These are phyloP conservation scores for Rhynchosporium secalis DNA, from an alignment of 2,329 filamentous ascomycete species.

Conservation along the genomic window DNA sequence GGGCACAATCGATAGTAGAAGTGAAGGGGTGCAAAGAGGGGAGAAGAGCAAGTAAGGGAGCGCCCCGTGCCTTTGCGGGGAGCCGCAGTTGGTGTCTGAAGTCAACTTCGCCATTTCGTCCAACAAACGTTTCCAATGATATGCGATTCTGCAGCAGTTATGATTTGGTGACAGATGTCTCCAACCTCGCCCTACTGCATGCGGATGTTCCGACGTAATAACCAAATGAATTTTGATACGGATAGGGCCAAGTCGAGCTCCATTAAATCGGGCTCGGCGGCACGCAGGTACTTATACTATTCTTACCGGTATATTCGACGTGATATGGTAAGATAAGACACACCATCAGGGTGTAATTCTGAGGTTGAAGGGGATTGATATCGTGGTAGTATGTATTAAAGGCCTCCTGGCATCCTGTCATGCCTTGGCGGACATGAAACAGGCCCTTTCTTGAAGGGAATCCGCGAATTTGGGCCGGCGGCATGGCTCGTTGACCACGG, in stretches of 20 bases:
- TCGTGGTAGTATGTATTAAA: background rate
- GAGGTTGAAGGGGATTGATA: background rate
- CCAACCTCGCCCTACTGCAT: background rate
- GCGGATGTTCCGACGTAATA: background rate
- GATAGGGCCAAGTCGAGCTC: background rate
- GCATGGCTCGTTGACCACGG: background rate
- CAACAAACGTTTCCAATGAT: too few relatives aligned
- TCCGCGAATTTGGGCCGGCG: background rate
- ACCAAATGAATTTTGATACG: too few relatives aligned
- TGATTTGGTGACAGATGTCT: too few relatives aligned
- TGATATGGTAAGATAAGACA: background rate
- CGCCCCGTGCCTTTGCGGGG: constrained; percentile 3
- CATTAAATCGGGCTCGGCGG: background rate
- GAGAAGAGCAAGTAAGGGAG: background rate
- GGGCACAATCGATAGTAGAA: constrained; percentile 14
- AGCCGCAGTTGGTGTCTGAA: background rate
- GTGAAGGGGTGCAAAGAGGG: background rate
- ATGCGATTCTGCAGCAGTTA: too few relatives aligned
- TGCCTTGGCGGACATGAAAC: constrained; percentile 11
- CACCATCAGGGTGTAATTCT: constrained; percentile 3
- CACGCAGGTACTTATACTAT: background rate
- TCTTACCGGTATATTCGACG: too few relatives aligned
- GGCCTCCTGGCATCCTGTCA: background rate
- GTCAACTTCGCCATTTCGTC: background rate
- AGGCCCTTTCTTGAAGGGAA: background rate